Evolutionary conservation across 23 red algal species (phyloP), one percentile per base, ranked within the genome.

Genomic region (Agarophyton chilense): DNA sequence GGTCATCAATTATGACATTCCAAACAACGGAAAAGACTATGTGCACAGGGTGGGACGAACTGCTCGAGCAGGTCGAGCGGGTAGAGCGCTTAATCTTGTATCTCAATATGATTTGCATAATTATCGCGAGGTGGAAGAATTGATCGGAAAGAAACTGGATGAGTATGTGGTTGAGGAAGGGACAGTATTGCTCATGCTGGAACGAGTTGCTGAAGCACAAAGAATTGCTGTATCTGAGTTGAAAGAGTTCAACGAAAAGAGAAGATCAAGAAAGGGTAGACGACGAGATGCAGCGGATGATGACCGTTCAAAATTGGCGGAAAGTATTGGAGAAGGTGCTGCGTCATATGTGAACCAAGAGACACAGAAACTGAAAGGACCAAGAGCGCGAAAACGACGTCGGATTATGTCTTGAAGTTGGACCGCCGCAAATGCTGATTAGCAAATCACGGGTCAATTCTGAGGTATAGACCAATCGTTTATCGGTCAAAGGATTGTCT

Each of bases 1-100:
- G 21, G 92, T 99, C 62, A 79, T 99, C 39, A 99, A 99, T 63
- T 99, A 91, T 87, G 97, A 99, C 73, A 96, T 99, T 56, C 97
- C 97, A 51, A 74, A 71, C 50, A 79, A 95, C 53, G 97, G 91
- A 35, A 99, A 99, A 80, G 93, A 95, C 61, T 99, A 99, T 82
- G 93, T 99, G 34, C 97, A 99, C 81, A 86, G 97, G 14, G 97
- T 99, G 2, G 97, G 97, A 36, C 91, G 97, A 32, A 99, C 97
- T 46, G 90, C 90, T 46, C 77, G 97, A 19, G 97, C 97, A 35
- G 97, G 97, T 14, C 76, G 97, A 6, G 73, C 97, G 9, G 97
- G 97, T 34, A 82, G 94, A n/a, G 97, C 97, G 19, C 58, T 99
- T 4, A 99, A 92, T 62, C 81, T 99, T 40, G 97, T 99, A 14